Percentiles rank a stretch among this genome's conserved stretches.
These are phyloP conservation scores for Nemania sp. DNA, from an alignment of 2,329 filamentous ascomycete species.

Conservation along the genomic window DNA sequence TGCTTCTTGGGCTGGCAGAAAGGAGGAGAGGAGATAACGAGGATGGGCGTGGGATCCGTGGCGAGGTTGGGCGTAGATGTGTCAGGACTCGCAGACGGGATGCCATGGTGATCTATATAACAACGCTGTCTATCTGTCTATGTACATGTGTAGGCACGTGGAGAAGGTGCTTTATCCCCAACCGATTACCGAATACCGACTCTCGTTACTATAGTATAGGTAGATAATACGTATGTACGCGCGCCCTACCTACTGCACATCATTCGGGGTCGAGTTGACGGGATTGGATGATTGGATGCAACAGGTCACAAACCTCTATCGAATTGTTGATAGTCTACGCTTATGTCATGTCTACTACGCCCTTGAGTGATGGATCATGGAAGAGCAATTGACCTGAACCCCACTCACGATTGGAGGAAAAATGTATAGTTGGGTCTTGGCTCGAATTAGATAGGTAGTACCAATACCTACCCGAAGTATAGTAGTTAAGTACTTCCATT, in stretches of 20 bases:
- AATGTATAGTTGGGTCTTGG: constrained; percentile 19
- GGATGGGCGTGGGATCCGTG: not conserved
- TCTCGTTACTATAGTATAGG: not conserved
- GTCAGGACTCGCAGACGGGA: not conserved
- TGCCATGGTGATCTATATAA: constrained; percentile 5
- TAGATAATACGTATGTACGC: not conserved
- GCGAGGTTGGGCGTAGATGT: not conserved
- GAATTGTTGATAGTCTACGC: not conserved
- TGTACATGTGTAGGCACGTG: not conserved
- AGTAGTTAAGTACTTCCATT: too few relatives aligned
- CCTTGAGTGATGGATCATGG: constrained; percentile 9
- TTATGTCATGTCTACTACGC: constrained; percentile 1
- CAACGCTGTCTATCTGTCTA: not conserved
- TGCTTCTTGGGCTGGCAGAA: not conserved
- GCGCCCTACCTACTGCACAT: not conserved
- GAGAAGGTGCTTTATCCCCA: not conserved
- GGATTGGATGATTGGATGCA: constrained; percentile 7
- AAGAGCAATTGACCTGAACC: constrained; percentile 20
- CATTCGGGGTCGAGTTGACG: not conserved
- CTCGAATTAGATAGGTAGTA: constrained; percentile 4
- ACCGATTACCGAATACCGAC: not conserved
- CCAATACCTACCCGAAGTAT: not conserved
- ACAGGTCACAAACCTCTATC: not conserved
- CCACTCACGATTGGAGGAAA: constrained; percentile 22
- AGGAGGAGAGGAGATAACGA: not conserved